These are phyloP conservation scores for Saturnispora hagleri DNA, from an alignment of 805 yeast species.

Conservation along the genomic window DNA sequence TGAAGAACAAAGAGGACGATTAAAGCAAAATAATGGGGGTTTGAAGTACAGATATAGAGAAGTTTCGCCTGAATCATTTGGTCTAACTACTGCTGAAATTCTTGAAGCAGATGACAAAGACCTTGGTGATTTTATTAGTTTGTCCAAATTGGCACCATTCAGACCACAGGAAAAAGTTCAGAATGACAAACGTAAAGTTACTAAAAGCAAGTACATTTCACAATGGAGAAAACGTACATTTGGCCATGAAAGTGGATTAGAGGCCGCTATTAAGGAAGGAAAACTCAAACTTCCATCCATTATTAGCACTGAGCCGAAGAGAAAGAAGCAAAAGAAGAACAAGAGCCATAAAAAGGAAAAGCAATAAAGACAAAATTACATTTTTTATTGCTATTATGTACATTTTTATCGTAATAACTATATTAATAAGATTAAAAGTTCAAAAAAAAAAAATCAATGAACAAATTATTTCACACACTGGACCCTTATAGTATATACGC, in stretches of 20 bases:
- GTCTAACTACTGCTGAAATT: conserved; percentile 78
- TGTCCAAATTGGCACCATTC: conserved; percentile 91
- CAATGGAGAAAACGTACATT: conserved; percentile 89
- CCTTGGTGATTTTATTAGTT: conserved; percentile 74
- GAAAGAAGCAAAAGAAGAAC: conserved; percentile 11
- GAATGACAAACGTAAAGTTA: conserved; percentile 76
- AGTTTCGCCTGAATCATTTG: conserved; percentile 91
- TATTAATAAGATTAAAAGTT: not conserved
- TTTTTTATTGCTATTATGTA: not conserved
- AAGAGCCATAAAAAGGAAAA: conserved; percentile 19
- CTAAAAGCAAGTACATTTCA: conserved; percentile 71
- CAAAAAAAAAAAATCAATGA: conserved; percentile 1
- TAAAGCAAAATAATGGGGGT: conserved; percentile 27
- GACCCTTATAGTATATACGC: no score
- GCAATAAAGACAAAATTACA: not conserved
- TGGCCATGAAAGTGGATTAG: conserved; percentile 32
- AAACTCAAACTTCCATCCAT: conserved; percentile 22
- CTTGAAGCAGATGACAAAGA: conserved; percentile 81
- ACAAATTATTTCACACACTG: no score
- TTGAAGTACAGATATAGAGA: conserved; percentile 67
- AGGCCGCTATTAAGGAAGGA: conserved; percentile 17
- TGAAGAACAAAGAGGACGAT: conserved; percentile 55
- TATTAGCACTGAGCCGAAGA: conserved; percentile 18
- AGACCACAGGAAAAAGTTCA: conserved; percentile 61
- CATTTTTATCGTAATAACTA: not conserved